Conservation (phyloP, 2,329 filamentous ascomycete genomes). For the Ophiostoma montium region DNA sequence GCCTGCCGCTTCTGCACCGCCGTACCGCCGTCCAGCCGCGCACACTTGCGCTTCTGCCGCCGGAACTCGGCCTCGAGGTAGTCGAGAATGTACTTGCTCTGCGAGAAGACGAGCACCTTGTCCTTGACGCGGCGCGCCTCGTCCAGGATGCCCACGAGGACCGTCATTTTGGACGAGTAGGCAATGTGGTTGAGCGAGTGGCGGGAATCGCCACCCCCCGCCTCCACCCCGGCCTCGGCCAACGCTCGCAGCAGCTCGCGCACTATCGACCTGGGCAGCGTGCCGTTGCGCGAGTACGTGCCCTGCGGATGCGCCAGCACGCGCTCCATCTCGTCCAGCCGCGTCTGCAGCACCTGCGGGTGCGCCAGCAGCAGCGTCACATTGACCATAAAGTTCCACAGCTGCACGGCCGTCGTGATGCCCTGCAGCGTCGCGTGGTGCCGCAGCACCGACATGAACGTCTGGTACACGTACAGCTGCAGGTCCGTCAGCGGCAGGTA, state of each 20-base stretch:
- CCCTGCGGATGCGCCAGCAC: not conserved
- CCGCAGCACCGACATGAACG: slow-evolving; percentile 23
- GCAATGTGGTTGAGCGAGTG: slow-evolving; percentile 28
- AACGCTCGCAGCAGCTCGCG: slow-evolving; percentile 16
- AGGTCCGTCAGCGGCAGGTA: slow-evolving; percentile 53
- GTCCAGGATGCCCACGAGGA: slow-evolving; percentile 57
- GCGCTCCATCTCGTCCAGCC: slow-evolving; percentile 17
- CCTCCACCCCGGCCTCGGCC: not conserved
- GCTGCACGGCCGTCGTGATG: slow-evolving; percentile 11
- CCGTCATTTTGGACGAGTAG: slow-evolving; percentile 53
- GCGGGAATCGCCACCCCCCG: not conserved
- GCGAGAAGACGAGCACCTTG: slow-evolving; percentile 70
- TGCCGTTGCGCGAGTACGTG: not conserved
- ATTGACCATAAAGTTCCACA: slow-evolving; percentile 26
- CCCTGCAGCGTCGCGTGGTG: not conserved
- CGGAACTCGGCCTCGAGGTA: slow-evolving; percentile 49
- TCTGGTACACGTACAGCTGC: slow-evolving; percentile 49
- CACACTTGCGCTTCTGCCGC: slow-evolving; percentile 30
- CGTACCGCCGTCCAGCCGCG: slow-evolving; percentile 56
- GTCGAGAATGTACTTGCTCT: slow-evolving; percentile 54
- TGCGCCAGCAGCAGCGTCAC: slow-evolving; percentile 39
- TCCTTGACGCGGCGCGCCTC: slow-evolving; percentile 48
- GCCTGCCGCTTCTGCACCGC: slow-evolving; percentile 42
- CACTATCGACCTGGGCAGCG: slow-evolving; percentile 19
- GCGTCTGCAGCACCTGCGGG: slow-evolving; percentile 31